Evolutionary conservation across 345 rosid species (phyloP), one percentile per base, ranked within the genome.

Genomic region (Rhodomyrtus tomentosa): DNA sequence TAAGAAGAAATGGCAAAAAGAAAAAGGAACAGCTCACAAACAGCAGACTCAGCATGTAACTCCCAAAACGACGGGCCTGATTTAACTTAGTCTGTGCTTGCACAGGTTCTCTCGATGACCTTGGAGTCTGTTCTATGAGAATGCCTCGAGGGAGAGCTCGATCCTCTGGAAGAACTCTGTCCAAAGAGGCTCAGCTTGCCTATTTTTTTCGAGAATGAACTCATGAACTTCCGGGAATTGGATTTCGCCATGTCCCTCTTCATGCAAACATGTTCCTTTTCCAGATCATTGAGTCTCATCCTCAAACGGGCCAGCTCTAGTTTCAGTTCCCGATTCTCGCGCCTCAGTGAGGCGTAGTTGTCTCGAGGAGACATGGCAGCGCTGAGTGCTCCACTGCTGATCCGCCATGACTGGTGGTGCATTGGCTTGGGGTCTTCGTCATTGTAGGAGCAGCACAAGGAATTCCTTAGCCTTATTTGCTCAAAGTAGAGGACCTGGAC

Each of bases 351-450:
- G 24, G 99, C 97, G 16, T 95, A 96, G 91, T 96, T 96, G 93
- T 96, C 99, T 87, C 94, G 90, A 0, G 99, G 99, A 38, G 99
- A 96, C 98, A 95, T 95, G 53, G 99, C 95, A 81, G 99, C 98
- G 45, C 98, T 96, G 83, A 95, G 95, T 24, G 96, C 98, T 76
- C 99, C 98, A 2, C 98, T 96, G 90, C 95, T 94, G 85, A 92
- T 91, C 83, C 98, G 89, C 99, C 98, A 96, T 20, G 99, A 92
- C 87, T 92, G 96, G 54, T 93, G 93, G 21, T 86, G 92, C 89
- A 88, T 89, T 42, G 95, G 95, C 87, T 93, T 93, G 84, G 85
- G 92, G 36, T 94, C 97, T 7, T 94, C 98, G 2, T 95, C 98
- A 0, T 90, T 85, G 82, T 91, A 90, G 58, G 95, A 92, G 89